A percentile compares a stretch with the other conserved stretches of the same genome.
phyloP scores from a whole-genome alignment of 768 basidiomycete genomes.

The Cystobasidium tubakii region DNA sequence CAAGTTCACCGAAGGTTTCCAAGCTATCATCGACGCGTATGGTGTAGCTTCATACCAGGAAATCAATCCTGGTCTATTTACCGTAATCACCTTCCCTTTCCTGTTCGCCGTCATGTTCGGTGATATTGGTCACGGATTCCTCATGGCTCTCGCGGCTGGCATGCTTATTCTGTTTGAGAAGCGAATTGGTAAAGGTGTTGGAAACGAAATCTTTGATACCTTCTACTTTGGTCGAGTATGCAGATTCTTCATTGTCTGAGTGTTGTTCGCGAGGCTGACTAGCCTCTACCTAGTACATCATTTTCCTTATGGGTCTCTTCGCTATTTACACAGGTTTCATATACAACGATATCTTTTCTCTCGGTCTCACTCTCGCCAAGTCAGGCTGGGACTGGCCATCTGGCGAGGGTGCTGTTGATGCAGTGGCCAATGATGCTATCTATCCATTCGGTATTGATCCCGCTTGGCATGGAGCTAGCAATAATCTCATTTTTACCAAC shows the following conservation, averaged over 20 bases:
- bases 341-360: constrained; percentile 97
- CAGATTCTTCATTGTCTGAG: neutral
- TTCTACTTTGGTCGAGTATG: constrained; percentile 81
- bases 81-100: constrained; percentile 64
- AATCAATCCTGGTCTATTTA: constrained; percentile 91
- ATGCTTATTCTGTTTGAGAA: constrained; percentile 84
- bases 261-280: neutral
- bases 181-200: constrained; percentile 60
- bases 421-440: constrained; percentile 59
- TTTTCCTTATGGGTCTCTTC: constrained; percentile 94
- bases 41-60: constrained; percentile 92
- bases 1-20: constrained; percentile 94
- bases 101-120: constrained; percentile 99
- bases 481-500: constrained; percentile 86
- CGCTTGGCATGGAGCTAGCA: constrained; percentile 88
- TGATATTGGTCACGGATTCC: constrained; percentile 89
- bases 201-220: constrained; percentile 62
- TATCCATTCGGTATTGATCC: constrained; percentile 95
- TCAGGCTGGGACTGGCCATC: constrained; percentile 83
- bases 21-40: constrained; percentile 96
- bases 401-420: constrained; percentile 51
- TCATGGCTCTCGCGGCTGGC: constrained; percentile 68
- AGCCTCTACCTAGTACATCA: constrained; percentile 61
- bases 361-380: constrained; percentile 74
- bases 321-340: constrained; percentile 94